These are phyloP conservation scores for Geosiphon pyriformis DNA, from an alignment of 192 early-diverging fungal species.

Conservation along the genomic window DNA sequence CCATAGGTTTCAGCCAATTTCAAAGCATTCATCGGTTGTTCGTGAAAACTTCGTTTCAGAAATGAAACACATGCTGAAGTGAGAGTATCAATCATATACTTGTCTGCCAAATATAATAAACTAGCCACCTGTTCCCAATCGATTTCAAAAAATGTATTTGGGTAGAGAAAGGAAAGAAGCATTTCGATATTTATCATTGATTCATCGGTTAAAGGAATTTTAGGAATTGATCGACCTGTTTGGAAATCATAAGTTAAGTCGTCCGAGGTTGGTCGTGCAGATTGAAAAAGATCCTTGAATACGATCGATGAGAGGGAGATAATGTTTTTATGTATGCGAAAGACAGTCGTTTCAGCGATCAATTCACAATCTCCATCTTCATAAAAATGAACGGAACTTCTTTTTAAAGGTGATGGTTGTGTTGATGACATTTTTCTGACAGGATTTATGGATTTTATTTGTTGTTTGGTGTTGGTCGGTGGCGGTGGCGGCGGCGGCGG, in stretches of 20 bases:
- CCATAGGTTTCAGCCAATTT: conserved; percentile 22
- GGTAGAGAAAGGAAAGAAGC: conserved; percentile 21
- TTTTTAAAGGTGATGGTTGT: too few relatives aligned
- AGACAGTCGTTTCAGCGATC: conserved; percentile 3
- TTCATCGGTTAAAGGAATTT: conserved; percentile 6
- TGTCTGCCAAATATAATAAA: conserved; percentile 21
- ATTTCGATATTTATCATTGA: conserved; percentile 11
- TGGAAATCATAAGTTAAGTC: conserved; percentile 1
- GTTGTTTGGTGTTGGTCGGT: too few relatives aligned
- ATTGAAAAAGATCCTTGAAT: conserved; percentile 9
- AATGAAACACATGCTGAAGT: conserved; percentile 16
- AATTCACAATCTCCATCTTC: conserved; percentile 23
- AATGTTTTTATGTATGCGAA: conserved; percentile 22
- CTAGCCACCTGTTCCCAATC: conserved; percentile 12
- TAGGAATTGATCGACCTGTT: background rate
- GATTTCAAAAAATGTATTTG: conserved; percentile 23
- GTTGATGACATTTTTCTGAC: too few relatives aligned
- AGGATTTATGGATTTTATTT: too few relatives aligned
- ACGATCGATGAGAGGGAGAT: conserved; percentile 1
- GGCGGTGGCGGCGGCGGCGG: too few relatives aligned
- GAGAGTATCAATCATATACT: conserved; percentile 21
- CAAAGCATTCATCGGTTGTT: conserved; percentile 21
- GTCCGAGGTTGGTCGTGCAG: background rate
- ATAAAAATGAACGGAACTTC: conserved; percentile 17
- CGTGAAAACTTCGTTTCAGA: conserved; percentile 12